Evolutionary conservation across 768 basidiomycete genomes (phyloP), one percentile per base, ranked within the genome.

Genomic region (Cystofilobasidium capitatum): DNA sequence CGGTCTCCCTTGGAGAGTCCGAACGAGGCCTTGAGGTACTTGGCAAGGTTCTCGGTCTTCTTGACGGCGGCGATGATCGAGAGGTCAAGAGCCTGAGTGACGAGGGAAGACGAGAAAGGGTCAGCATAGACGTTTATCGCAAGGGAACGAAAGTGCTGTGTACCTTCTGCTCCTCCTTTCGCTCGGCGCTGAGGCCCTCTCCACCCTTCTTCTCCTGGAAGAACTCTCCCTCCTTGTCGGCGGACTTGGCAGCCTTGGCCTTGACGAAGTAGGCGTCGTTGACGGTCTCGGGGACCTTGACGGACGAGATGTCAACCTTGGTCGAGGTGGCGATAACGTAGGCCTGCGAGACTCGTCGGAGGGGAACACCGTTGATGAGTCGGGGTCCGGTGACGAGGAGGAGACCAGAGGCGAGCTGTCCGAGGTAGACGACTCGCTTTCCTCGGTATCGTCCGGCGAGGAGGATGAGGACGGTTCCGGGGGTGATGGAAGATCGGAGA

Each of bases 301-400:
- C 80, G 66, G 81, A 83, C 33, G 81, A 82, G 66, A 97, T 78
- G 71, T 94, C 88, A 72, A 98, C 79, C 80, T 87, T 91, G 73
- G 96, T 97, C 65, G 92, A 92, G 68, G 96, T 99, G 67, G 94
- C 91, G 75, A 99, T 98, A 70, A 93, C 91, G 78, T 99, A 99
- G 64, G 96, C 91, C 82, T 97, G 94, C 82, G 92, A 94, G 69
- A 99, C 92, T 78, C 96, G 86, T 78, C 93, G 85, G 78, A 99
- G 83, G 73, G 96, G 96, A 55, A 99, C 94, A 77, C 96, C 96
- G 80, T 99, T 99, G 78, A 98, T 78, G 59, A 61, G 14, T 58
- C 64, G 61, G 61, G 96, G 96, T 65, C 96, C 96, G 44, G 93
- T 91, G 74, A 99, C 91, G 79, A 99, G 82, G 75, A 99, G 80